phyloP scores from a whole-genome alignment of 495 filamentous ascomycete species.

The Massariosphaeria phaeospora region DNA sequence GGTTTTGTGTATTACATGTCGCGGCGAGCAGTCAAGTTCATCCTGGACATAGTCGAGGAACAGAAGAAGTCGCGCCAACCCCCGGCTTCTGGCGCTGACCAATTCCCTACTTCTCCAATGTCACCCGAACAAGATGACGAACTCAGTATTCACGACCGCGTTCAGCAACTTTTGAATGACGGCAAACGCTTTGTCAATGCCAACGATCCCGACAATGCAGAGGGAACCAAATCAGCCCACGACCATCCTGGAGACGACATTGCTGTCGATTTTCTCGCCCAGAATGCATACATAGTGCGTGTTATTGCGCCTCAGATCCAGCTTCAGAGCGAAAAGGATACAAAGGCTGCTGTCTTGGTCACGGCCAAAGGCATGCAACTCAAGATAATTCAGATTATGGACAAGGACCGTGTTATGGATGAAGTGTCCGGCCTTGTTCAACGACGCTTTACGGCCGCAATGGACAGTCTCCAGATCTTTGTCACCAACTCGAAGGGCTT shows the following conservation, averaged over 20 bases:
- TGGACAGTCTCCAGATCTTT: slow-evolving; percentile 97
- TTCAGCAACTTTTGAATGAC: slow-evolving; percentile 80
- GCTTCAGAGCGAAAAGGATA: slow-evolving; percentile 95
- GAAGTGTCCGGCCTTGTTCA: slow-evolving; percentile 93
- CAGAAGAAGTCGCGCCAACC: slow-evolving; percentile 60
- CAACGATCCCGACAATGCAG: slow-evolving; percentile 50
- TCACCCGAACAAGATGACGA: slow-evolving; percentile 52
- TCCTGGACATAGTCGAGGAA: slow-evolving; percentile 93
- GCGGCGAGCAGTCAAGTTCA: slow-evolving; percentile 92
- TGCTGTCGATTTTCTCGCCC: slow-evolving; percentile 82
- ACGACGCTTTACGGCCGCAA: slow-evolving; percentile 83
- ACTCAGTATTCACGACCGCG: slow-evolving; percentile 72
- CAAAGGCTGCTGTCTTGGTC: slow-evolving; percentile 85
- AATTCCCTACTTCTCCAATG: not conserved
- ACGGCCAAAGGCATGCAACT: slow-evolving; percentile 95
- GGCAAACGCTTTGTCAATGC: slow-evolving; percentile 76
- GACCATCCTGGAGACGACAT: slow-evolving; percentile 61
- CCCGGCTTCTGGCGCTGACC: slow-evolving; percentile 14
- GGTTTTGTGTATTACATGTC: slow-evolving; percentile 99
- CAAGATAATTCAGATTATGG: slow-evolving; percentile 95
- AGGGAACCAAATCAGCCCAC: slow-evolving; percentile 16
- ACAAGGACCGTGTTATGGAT: slow-evolving; percentile 85
- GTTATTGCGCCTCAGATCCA: slow-evolving; percentile 97
- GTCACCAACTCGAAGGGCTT: slow-evolving; percentile 90
- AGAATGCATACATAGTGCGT: slow-evolving; percentile 89